A percentile compares a stretch with the other conserved stretches of the same genome.
phyloP scores from a whole-genome alignment of 345 rosid species.

The Corchorus olitorius region DNA sequence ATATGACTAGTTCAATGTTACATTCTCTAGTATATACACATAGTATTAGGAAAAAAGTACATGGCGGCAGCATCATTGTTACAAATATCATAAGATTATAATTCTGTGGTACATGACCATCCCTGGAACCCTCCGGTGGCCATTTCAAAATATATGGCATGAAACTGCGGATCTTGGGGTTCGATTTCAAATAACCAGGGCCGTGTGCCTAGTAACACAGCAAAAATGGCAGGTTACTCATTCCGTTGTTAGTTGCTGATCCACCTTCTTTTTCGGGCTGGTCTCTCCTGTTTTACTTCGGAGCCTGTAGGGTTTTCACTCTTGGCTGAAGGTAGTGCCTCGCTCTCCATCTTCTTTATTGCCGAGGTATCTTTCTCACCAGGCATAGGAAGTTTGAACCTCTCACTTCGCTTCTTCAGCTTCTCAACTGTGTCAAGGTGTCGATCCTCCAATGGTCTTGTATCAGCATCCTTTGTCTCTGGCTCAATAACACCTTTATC shows the following conservation, averaged over 20 bases:
- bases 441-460: constrained; percentile 59
- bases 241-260: constrained; percentile 49
- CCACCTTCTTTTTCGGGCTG: constrained; percentile 92
- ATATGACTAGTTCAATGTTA: constrained; percentile 35
- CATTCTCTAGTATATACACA: constrained; percentile 44
- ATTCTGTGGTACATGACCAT: constrained; percentile 23
- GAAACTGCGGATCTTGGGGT: constrained; percentile 7
- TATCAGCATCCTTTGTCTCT: constrained; percentile 59
- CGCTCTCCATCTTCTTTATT: constrained; percentile 67
- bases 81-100: constrained; percentile 16
- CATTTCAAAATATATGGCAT: constrained; percentile 10
- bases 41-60: constrained; percentile 12
- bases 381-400: constrained; percentile 96
- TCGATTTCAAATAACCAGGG: neutral
- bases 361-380: constrained; percentile 60
- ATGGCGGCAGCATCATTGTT: constrained; percentile 24
- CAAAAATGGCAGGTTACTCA: neutral
- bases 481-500: constrained; percentile 45
- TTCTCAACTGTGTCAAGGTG: constrained; percentile 94
- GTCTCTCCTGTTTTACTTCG: constrained; percentile 88
- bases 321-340: constrained; percentile 53
- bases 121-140: constrained; percentile 21
- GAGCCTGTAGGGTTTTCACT: constrained; percentile 51
- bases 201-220: constrained; percentile 11
- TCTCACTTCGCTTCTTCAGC: constrained; percentile 96